These are phyloP conservation scores for Lasiodiplodia hormozganensis DNA, from an alignment of 2,329 filamentous ascomycete species.

Conservation along the genomic window DNA sequence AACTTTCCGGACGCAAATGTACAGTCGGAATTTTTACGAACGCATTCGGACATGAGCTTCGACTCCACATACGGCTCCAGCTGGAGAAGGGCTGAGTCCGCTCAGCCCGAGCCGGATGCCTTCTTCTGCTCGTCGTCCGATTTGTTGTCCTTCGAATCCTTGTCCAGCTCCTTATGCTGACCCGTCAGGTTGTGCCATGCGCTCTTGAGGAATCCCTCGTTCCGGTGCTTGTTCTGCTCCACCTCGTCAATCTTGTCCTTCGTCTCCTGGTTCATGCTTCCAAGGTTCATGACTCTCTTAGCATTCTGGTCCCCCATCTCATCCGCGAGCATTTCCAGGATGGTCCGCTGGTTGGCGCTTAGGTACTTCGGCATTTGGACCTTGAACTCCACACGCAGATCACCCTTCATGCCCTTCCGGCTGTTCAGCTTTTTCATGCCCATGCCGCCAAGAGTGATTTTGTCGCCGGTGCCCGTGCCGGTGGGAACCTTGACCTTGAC, in stretches of 20 bases:
- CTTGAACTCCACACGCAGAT: conserved; percentile 92
- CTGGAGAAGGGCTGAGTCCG: neutral
- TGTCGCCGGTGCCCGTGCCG: conserved; percentile 91
- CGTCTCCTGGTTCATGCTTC: conserved; percentile 51
- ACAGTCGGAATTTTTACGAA: neutral
- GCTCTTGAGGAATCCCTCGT: conserved; percentile 90
- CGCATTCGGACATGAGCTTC: neutral
- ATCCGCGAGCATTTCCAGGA: conserved; percentile 94
- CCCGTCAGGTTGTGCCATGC: conserved; percentile 94
- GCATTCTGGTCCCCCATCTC: conserved; percentile 94
- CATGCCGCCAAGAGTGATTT: conserved; percentile 85
- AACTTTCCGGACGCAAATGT: neutral
- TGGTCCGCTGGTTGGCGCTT: conserved; percentile 86
- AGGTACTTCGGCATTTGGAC: conserved; percentile 95
- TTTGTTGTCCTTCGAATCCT: conserved; percentile 42
- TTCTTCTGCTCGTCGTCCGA: conserved; percentile 40
- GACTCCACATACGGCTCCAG: neutral
- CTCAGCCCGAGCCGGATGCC: conserved; percentile 43
- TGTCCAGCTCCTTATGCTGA: conserved; percentile 55
- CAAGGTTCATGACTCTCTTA: conserved; percentile 88
- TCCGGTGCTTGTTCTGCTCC: conserved; percentile 62
- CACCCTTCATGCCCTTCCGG: conserved; percentile 73
- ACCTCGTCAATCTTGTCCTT: conserved; percentile 35
- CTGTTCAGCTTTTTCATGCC: conserved; percentile 85
- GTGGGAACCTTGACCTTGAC: conserved; percentile 91